Conservation (phyloP, 192 early-diverging fungal genomes). For the Lobosporangium transversale region DNA sequence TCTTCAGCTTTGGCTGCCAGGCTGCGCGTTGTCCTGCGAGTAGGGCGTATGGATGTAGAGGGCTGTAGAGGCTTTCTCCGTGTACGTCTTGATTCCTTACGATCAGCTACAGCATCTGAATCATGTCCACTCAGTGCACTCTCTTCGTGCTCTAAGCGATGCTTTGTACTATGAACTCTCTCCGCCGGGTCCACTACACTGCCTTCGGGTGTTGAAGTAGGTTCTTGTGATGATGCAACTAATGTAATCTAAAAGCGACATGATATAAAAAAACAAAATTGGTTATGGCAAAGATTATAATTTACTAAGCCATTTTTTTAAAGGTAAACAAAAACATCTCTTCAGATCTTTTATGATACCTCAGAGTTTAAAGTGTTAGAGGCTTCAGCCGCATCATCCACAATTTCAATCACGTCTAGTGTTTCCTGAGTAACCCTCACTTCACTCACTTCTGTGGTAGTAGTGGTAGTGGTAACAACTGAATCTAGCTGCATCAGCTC, state of each 20-base stretch:
- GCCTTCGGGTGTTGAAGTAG: slow-evolving; percentile 2
- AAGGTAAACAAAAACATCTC: neutral
- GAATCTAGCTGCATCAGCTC: no score
- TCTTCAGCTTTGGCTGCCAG: slow-evolving; percentile 11
- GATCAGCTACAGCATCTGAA: slow-evolving; percentile 15
- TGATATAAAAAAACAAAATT: neutral
- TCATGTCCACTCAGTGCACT: slow-evolving; percentile 11
- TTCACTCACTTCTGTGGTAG: neutral
- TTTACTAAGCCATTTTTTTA: neutral
- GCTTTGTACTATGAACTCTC: neutral
- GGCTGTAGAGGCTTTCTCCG: slow-evolving; percentile 8
- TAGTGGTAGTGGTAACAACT: no score
- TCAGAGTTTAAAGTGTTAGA: neutral
- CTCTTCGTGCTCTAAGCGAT: slow-evolving; percentile 8
- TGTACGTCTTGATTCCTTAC: slow-evolving; percentile 11
- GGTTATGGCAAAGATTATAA: neutral
- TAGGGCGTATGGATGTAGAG: slow-evolving; percentile 9
- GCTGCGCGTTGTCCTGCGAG: slow-evolving; percentile 29
- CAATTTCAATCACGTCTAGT: neutral
- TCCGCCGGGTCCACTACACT: slow-evolving; percentile 2
- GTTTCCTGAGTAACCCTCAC: neutral
- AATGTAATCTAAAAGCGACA: slow-evolving; percentile 10
- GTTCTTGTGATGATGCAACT: slow-evolving; percentile 9
- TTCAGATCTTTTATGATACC: neutral
- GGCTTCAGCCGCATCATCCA: neutral